Percentiles rank a stretch among this genome's conserved stretches.
Conservation (phyloP, 139 green algal species). For the Tetraselmis striata region DNA sequence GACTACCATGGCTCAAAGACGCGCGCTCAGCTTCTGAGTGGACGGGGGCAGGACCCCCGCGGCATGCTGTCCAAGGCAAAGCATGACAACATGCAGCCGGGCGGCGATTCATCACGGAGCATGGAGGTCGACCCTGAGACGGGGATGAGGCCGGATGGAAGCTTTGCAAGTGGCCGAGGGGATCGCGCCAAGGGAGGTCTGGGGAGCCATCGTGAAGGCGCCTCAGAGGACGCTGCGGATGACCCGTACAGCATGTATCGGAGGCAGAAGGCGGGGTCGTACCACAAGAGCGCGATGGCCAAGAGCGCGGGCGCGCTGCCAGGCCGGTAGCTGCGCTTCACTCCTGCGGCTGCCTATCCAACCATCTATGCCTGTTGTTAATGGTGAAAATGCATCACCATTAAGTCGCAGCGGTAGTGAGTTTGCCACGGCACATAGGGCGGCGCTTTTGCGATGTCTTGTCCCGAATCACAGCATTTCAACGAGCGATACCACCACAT, state of each 20-base stretch:
- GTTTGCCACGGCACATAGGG: too few species aligned
- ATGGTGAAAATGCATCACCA: too few species aligned
- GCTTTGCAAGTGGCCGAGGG: neutral
- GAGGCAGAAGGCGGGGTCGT: neutral
- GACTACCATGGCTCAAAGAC: neutral
- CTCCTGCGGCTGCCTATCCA: too few species aligned
- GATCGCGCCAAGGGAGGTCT: neutral
- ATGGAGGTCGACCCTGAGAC: neutral
- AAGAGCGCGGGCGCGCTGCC: neutral
- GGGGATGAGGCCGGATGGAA: neutral
- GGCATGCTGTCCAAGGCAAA: neutral
- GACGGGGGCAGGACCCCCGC: neutral
- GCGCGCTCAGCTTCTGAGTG: neutral
- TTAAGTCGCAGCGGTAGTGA: too few species aligned
- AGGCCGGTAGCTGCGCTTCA: neutral
- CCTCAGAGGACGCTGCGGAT: neutral
- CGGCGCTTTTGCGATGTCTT: too few species aligned
- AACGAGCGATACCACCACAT: too few species aligned
- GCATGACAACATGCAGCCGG: neutral
- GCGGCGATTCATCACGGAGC: neutral
- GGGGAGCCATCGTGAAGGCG: neutral
- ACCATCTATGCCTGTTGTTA: too few species aligned
- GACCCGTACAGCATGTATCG: neutral
- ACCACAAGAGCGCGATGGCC: neutral
- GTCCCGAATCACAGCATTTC: too few species aligned